A percentile compares a stretch with the other conserved stretches of the same genome.
These are phyloP conservation scores for Ogataea populi-albae DNA, from an alignment of 805 yeast species.

Conservation along the genomic window DNA sequence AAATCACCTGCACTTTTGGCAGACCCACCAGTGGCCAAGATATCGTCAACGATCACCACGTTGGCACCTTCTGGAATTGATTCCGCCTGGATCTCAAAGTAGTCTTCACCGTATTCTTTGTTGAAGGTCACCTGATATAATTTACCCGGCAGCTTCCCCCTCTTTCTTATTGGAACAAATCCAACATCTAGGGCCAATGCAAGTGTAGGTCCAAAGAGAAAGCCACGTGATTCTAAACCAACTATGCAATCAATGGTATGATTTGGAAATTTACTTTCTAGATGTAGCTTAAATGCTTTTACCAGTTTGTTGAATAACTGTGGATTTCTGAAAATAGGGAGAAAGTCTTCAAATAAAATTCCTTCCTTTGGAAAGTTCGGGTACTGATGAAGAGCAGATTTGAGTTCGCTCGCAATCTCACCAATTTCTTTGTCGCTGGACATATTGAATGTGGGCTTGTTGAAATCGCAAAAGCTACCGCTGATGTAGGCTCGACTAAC, in stretches of 20 bases:
- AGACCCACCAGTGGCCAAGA: conserved; percentile 97
- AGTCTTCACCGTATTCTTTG: conserved; percentile 93
- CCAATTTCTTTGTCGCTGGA: conserved; percentile 22
- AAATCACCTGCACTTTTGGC: conserved; percentile 92
- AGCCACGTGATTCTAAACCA: conserved; percentile 96
- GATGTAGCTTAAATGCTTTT: conserved; percentile 73
- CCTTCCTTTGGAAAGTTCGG: conserved; percentile 96
- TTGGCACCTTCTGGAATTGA: conserved; percentile 77
- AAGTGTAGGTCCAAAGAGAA: conserved; percentile 91
- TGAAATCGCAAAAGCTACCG: background rate
- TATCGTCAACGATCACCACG: conserved; percentile 90
- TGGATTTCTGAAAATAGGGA: conserved; percentile 89
- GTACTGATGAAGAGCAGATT: conserved; percentile 64
- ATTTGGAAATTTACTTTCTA: conserved; percentile 52
- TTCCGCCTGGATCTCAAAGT: conserved; percentile 81
- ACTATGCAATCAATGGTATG: conserved; percentile 76
- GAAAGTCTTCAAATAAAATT: conserved; percentile 89
- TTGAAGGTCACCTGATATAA: conserved; percentile 65
- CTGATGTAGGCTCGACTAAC: no score
- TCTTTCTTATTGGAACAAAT: conserved; percentile 92
- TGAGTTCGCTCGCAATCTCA: conserved; percentile 43
- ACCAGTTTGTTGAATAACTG: conserved; percentile 75
- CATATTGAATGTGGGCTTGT: background rate
- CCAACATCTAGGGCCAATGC: conserved; percentile 89
- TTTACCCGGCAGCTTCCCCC: conserved; percentile 92